Evolutionary conservation across 129 eudicot genomes (phyloP).

Genomic region (Helianthus annuus): HanXRQr2.0-SUNRISE NC_035443.2:8871893-8872392

Average conservation of each 20-base stretch:
- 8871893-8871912: background rate
- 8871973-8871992: slow-evolving; percentile 50
- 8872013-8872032: slow-evolving; percentile 14
- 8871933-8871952: slow-evolving; percentile 34
- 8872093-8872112: slow-evolving; percentile 32
- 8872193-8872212: background rate
- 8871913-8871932: background rate
- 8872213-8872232: slow-evolving; percentile 26
- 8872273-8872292: background rate
- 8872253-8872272: slow-evolving; percentile 26
- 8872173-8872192: background rate
- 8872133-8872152: background rate
- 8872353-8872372: no score
- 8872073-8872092: slow-evolving; percentile 24
- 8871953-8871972: slow-evolving; percentile 33
- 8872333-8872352: no score
- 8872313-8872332: background rate
- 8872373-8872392: no score
- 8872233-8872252: slow-evolving; percentile 10
- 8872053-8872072: slow-evolving; percentile 28
- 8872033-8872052: slow-evolving; percentile 6
- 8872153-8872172: background rate
- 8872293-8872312: background rate
- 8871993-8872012: slow-evolving; percentile 34
- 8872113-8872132: slow-evolving; percentile 2